Conservation (phyloP, 352 stramenopile genomes). For the Ochromonadaceae sp. region DNA sequence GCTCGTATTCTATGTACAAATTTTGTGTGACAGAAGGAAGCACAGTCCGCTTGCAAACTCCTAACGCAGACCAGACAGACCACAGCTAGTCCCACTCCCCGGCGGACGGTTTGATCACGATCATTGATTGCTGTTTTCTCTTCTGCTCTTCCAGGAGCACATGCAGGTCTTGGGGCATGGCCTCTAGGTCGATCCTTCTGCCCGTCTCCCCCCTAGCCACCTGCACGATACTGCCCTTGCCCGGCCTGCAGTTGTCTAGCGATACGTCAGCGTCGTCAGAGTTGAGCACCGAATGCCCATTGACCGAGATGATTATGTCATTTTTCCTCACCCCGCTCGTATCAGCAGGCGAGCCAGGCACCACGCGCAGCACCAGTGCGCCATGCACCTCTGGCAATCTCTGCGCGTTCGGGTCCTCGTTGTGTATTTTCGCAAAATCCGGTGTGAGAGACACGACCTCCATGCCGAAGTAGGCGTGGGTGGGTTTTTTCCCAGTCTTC, state of each 20-base stretch:
- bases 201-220: background rate
- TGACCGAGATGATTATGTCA: constrained; percentile 3
- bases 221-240: background rate
- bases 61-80: too few species aligned
- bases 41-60: too few species aligned
- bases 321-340: background rate
- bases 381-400: background rate
- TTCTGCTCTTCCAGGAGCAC: background rate
- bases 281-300: background rate
- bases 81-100: too few species aligned
- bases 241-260: constrained; percentile 3
- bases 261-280: background rate
- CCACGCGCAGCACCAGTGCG: background rate
- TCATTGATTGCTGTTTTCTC: background rate
- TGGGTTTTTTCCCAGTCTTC: constrained; percentile 11
- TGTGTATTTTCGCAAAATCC: constrained; percentile 9
- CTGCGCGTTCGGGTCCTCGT: constrained; percentile 7
- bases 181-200: background rate
- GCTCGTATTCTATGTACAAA: too few species aligned
- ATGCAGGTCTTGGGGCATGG: background rate
- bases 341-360: background rate
- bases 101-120: background rate
- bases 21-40: too few species aligned
- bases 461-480: constrained; percentile 18
- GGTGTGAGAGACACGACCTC: constrained; percentile 19